A percentile compares a stretch with the other conserved stretches of the same genome.
These are phyloP conservation scores for Phytopythium montanum DNA, from an alignment of 352 stramenopile species.

Conservation along the genomic window DNA sequence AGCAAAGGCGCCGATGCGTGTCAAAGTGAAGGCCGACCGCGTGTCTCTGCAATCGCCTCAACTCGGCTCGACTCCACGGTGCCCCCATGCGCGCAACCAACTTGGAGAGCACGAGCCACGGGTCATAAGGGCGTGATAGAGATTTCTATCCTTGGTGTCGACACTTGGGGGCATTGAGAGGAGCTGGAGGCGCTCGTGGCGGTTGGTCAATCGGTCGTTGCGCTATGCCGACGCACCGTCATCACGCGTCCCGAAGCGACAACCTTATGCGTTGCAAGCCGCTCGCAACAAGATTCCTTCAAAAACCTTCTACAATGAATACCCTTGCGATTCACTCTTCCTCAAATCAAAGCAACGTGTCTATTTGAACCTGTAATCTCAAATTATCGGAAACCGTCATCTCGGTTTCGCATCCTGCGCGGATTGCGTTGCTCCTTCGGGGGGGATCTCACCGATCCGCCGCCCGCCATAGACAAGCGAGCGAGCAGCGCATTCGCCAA, in stretches of 20 bases:
- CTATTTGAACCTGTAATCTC: not conserved
- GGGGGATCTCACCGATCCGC: not conserved
- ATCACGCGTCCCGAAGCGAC: slow-evolving; percentile 3
- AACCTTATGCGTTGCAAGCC: not conserved
- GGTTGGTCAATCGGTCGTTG: not conserved
- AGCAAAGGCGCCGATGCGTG: slow-evolving; percentile 1
- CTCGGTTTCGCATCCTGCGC: not conserved
- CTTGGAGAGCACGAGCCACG: too few species aligned
- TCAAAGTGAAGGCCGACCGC: not conserved
- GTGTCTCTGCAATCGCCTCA: slow-evolving; percentile 3
- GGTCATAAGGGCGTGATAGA: too few species aligned
- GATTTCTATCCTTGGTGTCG: not conserved
- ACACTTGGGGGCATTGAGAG: not conserved
- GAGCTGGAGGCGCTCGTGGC: too few species aligned
- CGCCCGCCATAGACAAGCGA: not conserved
- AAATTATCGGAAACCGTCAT: not conserved
- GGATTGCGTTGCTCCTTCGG: slow-evolving; percentile 5
- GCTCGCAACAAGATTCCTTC: slow-evolving; percentile 1
- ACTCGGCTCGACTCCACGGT: not conserved
- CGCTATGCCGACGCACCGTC: not conserved
- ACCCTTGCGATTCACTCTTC: not conserved
- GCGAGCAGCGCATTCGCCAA: slow-evolving; percentile 14
- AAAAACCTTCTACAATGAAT: not conserved
- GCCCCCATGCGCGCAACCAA: not conserved
- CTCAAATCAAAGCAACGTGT: not conserved